A percentile compares a stretch with the other conserved stretches of the same genome.
Evolutionary conservation across 83 land plant genomes (phyloP).

Genomic region (Isoetes engelmannii): DNA sequence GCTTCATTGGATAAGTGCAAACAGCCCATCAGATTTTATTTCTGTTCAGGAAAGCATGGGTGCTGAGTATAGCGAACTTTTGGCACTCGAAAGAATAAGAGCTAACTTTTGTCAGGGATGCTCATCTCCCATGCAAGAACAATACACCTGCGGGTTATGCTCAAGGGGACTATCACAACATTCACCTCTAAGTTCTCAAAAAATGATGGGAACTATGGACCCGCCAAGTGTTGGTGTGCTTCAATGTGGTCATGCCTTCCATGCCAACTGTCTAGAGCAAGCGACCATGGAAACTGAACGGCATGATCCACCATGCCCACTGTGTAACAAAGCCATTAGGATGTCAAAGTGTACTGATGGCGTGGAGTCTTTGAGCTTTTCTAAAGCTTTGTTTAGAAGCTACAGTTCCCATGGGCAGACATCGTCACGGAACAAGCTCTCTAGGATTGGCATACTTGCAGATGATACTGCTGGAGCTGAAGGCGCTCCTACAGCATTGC

Average conservation of each 20-base stretch:
- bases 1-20: slow-evolving; percentile 37
- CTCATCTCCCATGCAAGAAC: slow-evolving; percentile 34
- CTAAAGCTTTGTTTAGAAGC: slow-evolving; percentile 58
- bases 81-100: slow-evolving; percentile 39
- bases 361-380: slow-evolving; percentile 22
- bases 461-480: slow-evolving; percentile 10
- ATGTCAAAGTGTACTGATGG: not conserved
- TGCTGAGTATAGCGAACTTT: slow-evolving; percentile 12
- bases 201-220: slow-evolving; percentile 45
- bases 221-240: slow-evolving; percentile 63
- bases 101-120: slow-evolving; percentile 30
- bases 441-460: slow-evolving; percentile 22
- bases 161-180: slow-evolving; percentile 51
- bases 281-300: slow-evolving; percentile 48
- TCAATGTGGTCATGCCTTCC: slow-evolving; percentile 82
- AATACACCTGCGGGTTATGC: slow-evolving; percentile 62
- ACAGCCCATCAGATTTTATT: slow-evolving; percentile 37
- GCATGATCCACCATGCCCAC: slow-evolving; percentile 77
- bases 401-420: slow-evolving; percentile 39
- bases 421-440: slow-evolving; percentile 23
- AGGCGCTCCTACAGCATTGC: not conserved
- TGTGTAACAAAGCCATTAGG: slow-evolving; percentile 39
- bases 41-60: slow-evolving; percentile 41
- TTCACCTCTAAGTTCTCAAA: slow-evolving; percentile 49
- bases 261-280: slow-evolving; percentile 81